Percentiles rank a stretch among this genome's conserved stretches.
These are phyloP conservation scores for Sclerotinia nivalis DNA, from an alignment of 2,329 filamentous ascomycete genomes.

Conservation along the genomic window DNA sequence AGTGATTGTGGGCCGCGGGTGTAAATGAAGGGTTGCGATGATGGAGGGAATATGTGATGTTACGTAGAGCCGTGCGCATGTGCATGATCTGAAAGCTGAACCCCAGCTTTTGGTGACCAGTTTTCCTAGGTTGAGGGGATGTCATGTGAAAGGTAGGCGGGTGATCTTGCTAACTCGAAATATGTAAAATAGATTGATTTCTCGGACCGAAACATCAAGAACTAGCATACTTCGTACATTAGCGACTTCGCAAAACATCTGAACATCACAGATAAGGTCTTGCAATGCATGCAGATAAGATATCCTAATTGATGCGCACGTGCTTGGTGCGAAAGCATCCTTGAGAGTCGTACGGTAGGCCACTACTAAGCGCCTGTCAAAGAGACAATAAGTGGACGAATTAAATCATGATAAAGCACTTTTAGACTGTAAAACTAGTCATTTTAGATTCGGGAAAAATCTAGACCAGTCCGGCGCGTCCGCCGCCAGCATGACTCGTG, in stretches of 20 bases:
- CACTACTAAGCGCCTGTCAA: not conserved
- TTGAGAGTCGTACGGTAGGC: too few relatives aligned
- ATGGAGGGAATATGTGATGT: not conserved
- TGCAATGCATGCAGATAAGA: not conserved
- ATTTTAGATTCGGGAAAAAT: not conserved
- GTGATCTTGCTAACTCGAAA: too few relatives aligned
- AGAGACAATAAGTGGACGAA: not conserved
- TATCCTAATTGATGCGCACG: not conserved
- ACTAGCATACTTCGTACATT: too few relatives aligned
- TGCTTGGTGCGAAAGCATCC: too few relatives aligned
- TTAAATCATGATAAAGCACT: not conserved
- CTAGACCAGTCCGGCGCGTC: not conserved
- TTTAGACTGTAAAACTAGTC: not conserved
- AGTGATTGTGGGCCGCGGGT: not conserved
- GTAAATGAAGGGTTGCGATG: not conserved
- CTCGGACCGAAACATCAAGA: too few relatives aligned
- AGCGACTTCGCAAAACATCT: too few relatives aligned
- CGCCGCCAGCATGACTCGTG: not conserved
- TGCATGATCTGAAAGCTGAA: not conserved
- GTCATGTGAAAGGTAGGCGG: too few relatives aligned
- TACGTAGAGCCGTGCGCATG: too few relatives aligned
- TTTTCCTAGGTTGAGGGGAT: too few relatives aligned
- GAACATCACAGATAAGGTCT: not conserved
- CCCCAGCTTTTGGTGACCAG: too few relatives aligned
- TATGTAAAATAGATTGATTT: too few relatives aligned